Evolutionary conservation across 2,329 filamentous ascomycete species (phyloP).

Genomic region (Curvularia eragrostidis): DNA sequence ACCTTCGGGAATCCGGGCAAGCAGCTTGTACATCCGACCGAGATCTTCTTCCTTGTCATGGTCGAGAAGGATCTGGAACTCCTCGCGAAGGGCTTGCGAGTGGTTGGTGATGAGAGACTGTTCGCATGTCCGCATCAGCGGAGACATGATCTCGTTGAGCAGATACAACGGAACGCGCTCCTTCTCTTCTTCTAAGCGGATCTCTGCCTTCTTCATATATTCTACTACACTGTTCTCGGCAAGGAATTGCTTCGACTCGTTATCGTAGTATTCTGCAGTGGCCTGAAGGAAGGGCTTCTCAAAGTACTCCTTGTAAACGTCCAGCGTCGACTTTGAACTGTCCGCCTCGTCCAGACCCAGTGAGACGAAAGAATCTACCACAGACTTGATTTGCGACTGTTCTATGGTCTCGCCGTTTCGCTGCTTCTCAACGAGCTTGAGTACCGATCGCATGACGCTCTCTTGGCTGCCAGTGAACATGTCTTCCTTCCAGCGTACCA

Average conservation of each 20-base stretch:
- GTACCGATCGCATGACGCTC: conserved; percentile 93
- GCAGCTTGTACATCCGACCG: conserved; percentile 91
- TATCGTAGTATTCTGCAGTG: conserved; percentile 84
- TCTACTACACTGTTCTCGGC: conserved; percentile 97
- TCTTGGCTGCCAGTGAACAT: conserved; percentile 83
- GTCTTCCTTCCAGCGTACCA: conserved; percentile 93
- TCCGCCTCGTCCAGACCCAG: conserved; percentile 93
- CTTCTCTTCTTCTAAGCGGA: conserved; percentile 88
- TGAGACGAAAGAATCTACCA: conserved; percentile 94
- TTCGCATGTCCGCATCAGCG: conserved; percentile 87
- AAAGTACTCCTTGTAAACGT: conserved; percentile 92
- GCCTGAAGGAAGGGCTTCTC: conserved; percentile 89
- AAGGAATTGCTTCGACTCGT: conserved; percentile 92
- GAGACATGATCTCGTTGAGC: conserved; percentile 84
- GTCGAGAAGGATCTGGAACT: conserved; percentile 92
- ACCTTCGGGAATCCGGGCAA: conserved; percentile 88
- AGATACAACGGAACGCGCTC: conserved; percentile 91
- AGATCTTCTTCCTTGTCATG: conserved; percentile 96
- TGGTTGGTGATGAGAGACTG: conserved; percentile 89
- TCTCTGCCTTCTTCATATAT: conserved; percentile 99
- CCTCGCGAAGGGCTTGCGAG: conserved; percentile 83
- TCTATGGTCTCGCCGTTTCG: conserved; percentile 97
- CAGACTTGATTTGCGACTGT: conserved; percentile 93
- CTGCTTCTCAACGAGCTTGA: conserved; percentile 96
- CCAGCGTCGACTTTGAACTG: conserved; percentile 89